Base-by-base conservation (phyloP, 345 rosid species). In the Barbarea vulgaris region DNA sequence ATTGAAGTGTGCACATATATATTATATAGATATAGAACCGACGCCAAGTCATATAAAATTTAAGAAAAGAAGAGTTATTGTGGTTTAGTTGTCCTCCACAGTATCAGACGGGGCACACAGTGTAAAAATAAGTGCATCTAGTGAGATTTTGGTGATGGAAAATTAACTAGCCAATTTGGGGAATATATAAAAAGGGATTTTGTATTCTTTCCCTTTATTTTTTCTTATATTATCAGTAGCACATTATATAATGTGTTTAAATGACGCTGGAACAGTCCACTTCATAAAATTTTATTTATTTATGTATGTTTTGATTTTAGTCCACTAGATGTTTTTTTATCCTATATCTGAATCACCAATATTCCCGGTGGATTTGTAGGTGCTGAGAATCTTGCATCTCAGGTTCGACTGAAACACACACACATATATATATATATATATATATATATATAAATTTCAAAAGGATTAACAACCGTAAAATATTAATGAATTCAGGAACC, bases 21-120 rank as follows among this genome's bases (percentile, higher is more conserved):
- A 51, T 52, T 39, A 52, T 51, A 41, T 53, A 17, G 9, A 3
- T 37, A 17, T 37, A 17, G 34, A 58, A 61, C 44, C 15, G 25
- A 31, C 56, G 58, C 65, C 15, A 15, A 46, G 42, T 66, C 52
- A 59, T 67, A 18, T 15, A n/a, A 52, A 39, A 17, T 0, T 4
- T 10, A 42, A 33, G 15, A 33, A 72, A 70, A 53, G 3, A 30
- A 11, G 13, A 63, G 19, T 18, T 69, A 44, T 55, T 70, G 75
- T 69, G 75, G 65, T 69, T 54, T 70, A 77, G 80, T 62, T 76
- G 75, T 76, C 52, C 51, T 76, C 59, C 80, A 76, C 65, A 33
- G 75, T 61, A 22, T 60, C 63, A 11, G 42, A 69, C 1, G 17
- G 17, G 25, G 69, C 39, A 30, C 79, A 41, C 75, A 61, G 44